Evolutionary conservation across 2,329 filamentous ascomycete species (phyloP).

Genomic region (Phaeosphaeriaceae sp.): DNA sequence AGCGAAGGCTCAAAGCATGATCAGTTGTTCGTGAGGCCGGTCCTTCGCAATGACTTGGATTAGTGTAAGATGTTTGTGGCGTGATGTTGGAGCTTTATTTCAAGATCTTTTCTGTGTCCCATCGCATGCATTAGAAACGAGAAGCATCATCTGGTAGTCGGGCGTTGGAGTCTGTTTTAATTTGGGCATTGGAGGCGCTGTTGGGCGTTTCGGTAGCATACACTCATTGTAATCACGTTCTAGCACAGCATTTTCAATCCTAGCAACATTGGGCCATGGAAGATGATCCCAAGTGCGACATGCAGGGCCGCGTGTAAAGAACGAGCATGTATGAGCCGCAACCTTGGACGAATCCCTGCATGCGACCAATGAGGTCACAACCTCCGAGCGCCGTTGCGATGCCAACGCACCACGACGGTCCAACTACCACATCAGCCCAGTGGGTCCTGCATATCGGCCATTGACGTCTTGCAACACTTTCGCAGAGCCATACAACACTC

Average conservation of each 20-base stretch:
- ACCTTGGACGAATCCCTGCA: background rate
- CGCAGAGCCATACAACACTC: background rate
- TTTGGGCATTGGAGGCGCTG: slow-evolving; percentile 3
- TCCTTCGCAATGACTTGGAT: background rate
- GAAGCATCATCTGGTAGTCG: slow-evolving; percentile 1
- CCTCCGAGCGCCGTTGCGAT: slow-evolving; percentile 5
- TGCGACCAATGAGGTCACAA: slow-evolving; percentile 1
- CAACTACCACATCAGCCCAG: slow-evolving; percentile 4
- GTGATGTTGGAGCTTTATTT: background rate
- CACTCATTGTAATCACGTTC: background rate
- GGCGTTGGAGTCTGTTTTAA: background rate
- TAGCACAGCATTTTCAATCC: background rate
- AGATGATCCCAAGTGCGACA: too few species aligned
- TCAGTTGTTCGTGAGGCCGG: background rate
- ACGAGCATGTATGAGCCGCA: background rate
- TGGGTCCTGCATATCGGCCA: slow-evolving; percentile 2
- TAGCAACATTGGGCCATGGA: background rate
- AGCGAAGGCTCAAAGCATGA: slow-evolving; percentile 66
- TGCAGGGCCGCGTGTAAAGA: background rate
- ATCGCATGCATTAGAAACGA: slow-evolving; percentile 6
- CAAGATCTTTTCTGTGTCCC: background rate
- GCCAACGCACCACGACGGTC: slow-evolving; percentile 6
- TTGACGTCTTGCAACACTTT: slow-evolving; percentile 6
- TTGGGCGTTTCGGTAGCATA: slow-evolving; percentile 7
- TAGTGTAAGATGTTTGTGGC: background rate